Evolutionary conservation across 2,329 filamentous ascomycete genomes (phyloP).

Genomic region (Polychaeton citri): DNA sequence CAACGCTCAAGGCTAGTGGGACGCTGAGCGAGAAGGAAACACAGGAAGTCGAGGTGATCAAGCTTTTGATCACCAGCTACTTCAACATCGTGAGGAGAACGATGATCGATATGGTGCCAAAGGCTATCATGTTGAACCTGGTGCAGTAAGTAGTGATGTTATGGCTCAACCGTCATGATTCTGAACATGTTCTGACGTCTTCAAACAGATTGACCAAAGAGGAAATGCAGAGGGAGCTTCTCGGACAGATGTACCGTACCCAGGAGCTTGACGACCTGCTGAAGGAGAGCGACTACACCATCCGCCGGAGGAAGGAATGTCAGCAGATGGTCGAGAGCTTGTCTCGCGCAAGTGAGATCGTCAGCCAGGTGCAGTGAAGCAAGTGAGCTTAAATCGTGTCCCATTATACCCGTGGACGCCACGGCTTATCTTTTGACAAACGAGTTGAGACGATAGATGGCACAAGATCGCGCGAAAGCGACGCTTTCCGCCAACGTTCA

Average conservation of each 20-base stretch:
- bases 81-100: constrained; percentile 97
- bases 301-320: constrained; percentile 90
- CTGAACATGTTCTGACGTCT: no score
- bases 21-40: constrained; percentile 87
- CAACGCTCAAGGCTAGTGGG: constrained; percentile 85
- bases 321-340: constrained; percentile 98
- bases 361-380: constrained; percentile 55
- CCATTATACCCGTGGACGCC: neutral
- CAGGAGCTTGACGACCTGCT: constrained; percentile 85
- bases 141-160: constrained; percentile 80
- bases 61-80: constrained; percentile 91
- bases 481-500: no score
- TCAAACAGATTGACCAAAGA: constrained; percentile 72
- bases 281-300: constrained; percentile 96
- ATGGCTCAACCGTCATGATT: no score
- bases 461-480: no score
- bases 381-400: neutral
- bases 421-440: no score
- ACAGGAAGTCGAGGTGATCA: constrained; percentile 96
- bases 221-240: constrained; percentile 92
- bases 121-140: constrained; percentile 95
- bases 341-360: constrained; percentile 82
- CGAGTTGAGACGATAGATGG: no score
- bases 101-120: constrained; percentile 99
- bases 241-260: constrained; percentile 94